These are phyloP conservation scores for Russula sp. DNA, from an alignment of 768 basidiomycete genomes.

Conservation along the genomic window DNA sequence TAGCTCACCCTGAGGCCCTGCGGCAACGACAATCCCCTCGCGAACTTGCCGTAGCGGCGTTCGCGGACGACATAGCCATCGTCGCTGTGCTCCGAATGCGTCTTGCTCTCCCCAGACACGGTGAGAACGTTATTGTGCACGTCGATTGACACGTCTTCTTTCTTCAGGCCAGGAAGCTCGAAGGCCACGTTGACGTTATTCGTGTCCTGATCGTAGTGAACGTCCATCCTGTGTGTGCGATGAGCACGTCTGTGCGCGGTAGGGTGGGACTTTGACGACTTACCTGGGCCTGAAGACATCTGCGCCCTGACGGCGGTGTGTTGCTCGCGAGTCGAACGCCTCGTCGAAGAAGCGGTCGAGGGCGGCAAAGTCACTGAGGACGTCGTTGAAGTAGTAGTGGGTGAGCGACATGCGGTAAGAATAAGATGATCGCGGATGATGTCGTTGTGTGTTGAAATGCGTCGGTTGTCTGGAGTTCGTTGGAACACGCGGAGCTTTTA, in stretches of 20 bases:
- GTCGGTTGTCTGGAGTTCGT: too few species aligned
- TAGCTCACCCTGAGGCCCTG: conserved; percentile 28
- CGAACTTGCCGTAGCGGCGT: conserved; percentile 29
- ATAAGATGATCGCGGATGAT: not conserved
- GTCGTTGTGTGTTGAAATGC: not conserved
- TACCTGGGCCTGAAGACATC: conserved; percentile 6
- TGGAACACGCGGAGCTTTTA: not conserved
- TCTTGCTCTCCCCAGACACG: conserved; percentile 43
- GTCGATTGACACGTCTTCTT: conserved; percentile 47
- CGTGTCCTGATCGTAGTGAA: conserved; percentile 42
- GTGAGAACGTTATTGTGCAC: conserved; percentile 43
- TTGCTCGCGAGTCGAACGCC: not conserved
- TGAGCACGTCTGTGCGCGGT: not conserved
- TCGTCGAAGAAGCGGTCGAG: conserved; percentile 9
- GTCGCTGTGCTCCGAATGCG: conserved; percentile 33
- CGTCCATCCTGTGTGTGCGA: conserved; percentile 37
- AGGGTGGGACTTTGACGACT: not conserved
- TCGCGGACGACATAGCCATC: conserved; percentile 33
- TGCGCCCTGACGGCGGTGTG: not conserved
- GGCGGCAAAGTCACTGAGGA: not conserved
- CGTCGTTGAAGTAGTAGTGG: not conserved
- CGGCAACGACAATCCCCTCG: conserved; percentile 26
- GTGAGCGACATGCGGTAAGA: conserved; percentile 3
- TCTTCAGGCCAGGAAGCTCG: conserved; percentile 50
- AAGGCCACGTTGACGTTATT: conserved; percentile 48